phyloP scores from a whole-genome alignment of 2,329 filamentous ascomycete genomes.

The Trichoderma hamatum region DNA sequence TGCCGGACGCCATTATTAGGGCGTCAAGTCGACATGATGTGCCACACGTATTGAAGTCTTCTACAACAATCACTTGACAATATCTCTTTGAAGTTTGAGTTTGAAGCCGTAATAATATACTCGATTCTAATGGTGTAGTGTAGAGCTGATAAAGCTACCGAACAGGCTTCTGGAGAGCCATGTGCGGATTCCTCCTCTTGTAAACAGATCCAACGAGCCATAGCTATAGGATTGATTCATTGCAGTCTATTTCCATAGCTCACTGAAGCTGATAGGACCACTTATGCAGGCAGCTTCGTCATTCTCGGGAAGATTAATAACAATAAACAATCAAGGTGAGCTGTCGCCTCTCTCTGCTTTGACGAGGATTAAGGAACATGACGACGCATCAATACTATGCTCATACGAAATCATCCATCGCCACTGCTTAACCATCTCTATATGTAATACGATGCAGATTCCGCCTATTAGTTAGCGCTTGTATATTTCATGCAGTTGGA shows the following conservation, averaged over 20 bases:
- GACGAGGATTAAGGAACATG: too few species aligned
- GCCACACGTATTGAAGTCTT: too few species aligned
- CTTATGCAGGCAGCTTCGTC: background rate
- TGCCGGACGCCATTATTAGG: too few species aligned
- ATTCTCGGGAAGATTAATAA: background rate
- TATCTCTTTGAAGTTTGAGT: too few species aligned
- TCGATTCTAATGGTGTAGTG: background rate
- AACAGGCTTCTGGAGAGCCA: background rate
- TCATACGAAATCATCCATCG: background rate
- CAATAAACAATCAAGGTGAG: background rate
- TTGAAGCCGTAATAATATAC: too few species aligned
- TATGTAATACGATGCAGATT: background rate
- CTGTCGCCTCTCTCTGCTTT: background rate
- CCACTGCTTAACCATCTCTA: background rate
- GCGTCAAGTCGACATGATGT: too few species aligned
- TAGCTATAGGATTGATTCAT: too few species aligned
- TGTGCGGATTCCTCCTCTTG: background rate
- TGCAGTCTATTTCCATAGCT: background rate
- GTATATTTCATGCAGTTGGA: background rate
- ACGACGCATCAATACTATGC: background rate
- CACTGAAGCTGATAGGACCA: background rate
- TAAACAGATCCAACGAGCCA: background rate
- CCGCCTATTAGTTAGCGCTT: background rate
- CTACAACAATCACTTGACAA: too few species aligned
- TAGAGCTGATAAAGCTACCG: background rate